Conservation (phyloP, 2,329 filamentous ascomycete genomes). For the Beauveria sp. region DNA sequence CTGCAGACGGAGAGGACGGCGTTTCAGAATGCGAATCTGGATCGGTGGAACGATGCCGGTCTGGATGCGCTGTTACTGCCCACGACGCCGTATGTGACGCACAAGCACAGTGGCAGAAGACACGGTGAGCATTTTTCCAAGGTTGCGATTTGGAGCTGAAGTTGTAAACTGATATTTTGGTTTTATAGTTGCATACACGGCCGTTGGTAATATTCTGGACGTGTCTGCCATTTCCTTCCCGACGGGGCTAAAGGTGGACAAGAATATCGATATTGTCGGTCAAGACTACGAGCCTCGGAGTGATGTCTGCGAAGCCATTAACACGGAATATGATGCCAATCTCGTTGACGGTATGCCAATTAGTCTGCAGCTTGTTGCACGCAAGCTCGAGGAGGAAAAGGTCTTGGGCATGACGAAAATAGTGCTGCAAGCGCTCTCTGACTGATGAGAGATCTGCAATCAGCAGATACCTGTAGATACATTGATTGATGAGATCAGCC, state of each 20-base stretch:
- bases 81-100: constrained; percentile 37
- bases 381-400: constrained; percentile 35
- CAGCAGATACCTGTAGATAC: not conserved
- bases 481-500: not conserved
- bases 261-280: constrained; percentile 27
- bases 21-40: constrained; percentile 39
- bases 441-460: not conserved
- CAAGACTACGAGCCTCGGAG: constrained; percentile 27
- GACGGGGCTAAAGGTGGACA: constrained; percentile 33
- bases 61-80: constrained; percentile 59
- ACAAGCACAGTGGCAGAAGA: constrained; percentile 29
- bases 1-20: constrained; percentile 37
- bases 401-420: constrained; percentile 25
- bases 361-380: constrained; percentile 35
- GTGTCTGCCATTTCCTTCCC: constrained; percentile 41
- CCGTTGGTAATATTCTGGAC: constrained; percentile 42
- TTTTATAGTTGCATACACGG: constrained; percentile 38
- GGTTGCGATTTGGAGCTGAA: constrained; percentile 17
- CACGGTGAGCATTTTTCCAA: not conserved
- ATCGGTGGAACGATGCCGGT: constrained; percentile 37
- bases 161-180: not conserved
- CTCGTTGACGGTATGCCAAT: constrained; percentile 35
- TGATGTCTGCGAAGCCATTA: constrained; percentile 29
- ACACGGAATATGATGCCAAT: constrained; percentile 33
- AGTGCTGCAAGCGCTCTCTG: constrained; percentile 17